Conservation (phyloP, 768 basidiomycete genomes). For the Atractiella rhizophila region DNA sequence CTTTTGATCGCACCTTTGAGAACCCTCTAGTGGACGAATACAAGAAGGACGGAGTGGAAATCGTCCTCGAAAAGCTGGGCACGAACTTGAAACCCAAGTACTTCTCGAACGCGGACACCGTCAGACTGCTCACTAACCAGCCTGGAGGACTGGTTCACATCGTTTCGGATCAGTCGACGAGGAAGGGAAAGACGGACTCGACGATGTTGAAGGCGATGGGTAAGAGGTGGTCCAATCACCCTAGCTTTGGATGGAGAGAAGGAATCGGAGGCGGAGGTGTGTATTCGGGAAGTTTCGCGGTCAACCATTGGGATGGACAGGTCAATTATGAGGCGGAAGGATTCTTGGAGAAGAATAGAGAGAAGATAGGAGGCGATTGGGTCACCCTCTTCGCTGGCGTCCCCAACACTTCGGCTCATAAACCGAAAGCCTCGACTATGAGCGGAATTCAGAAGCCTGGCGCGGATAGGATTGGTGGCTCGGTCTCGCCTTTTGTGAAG, state of each 20-base stretch:
- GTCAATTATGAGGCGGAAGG: constrained; percentile 76
- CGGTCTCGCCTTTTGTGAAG: constrained; percentile 71
- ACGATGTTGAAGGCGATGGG: constrained; percentile 84
- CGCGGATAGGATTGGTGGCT: constrained; percentile 35
- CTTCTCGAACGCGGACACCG: constrained; percentile 74
- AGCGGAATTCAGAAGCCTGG: constrained; percentile 4
- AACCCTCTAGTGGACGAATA: constrained; percentile 60
- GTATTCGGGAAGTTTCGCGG: constrained; percentile 75
- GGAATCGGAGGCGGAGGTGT: constrained; percentile 14
- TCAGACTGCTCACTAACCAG: constrained; percentile 56
- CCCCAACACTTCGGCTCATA: background rate
- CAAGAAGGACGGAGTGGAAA: constrained; percentile 49
- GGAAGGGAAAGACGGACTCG: constrained; percentile 69
- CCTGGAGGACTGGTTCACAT: constrained; percentile 87
- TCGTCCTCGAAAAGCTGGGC: constrained; percentile 32
- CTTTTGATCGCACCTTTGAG: constrained; percentile 57
- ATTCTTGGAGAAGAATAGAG: constrained; percentile 69
- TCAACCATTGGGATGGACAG: constrained; percentile 73
- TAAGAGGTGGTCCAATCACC: constrained; percentile 84
- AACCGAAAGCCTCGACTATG: background rate
- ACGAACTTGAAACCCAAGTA: too few relatives aligned
- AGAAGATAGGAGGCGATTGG: constrained; percentile 76
- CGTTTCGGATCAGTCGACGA: constrained; percentile 83
- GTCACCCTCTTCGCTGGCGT: constrained; percentile 57
- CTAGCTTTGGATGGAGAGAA: constrained; percentile 33